Evolutionary conservation across 345 rosid species (phyloP), one percentile per base, ranked within the genome.

Genomic region (Camelina neglecta): DNA sequence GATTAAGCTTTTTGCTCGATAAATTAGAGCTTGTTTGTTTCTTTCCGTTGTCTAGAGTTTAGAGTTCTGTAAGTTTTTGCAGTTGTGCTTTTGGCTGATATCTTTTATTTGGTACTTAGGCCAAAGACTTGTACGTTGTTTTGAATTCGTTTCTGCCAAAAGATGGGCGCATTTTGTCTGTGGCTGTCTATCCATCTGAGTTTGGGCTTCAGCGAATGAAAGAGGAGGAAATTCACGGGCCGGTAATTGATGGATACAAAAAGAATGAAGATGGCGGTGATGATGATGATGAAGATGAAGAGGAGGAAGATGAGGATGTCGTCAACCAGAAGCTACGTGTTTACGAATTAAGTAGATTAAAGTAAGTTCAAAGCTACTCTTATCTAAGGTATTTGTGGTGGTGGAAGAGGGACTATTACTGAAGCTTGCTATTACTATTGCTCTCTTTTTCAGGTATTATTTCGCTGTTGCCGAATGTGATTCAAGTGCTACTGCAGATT

Each of bases 161-260:
- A 83, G 93, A 81, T 64, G 99, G 98, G 39, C 86, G 80, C 12
- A 82, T 90, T 72, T 36, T 84, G 75, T 90, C 94, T 0, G 94
- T 95, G 41, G 58, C 92, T 2, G 88, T 95, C 69, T 90, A 95
- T 83, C 99, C 99, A 16, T 82, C 98, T 6, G 99, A 95, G 45
- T 90, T 95, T 62, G 98, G 99, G 41, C 85, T 95, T 75, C 73
- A 89, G 77, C 85, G 89, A 2, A 95, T 95, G 97, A 85, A 88
- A 85, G 96, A 90, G 80, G 99, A 95, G 83, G 99, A 95, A 78
- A 73, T 88, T 72, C 91, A 76, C 59, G 99, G 98, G n/a, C 98
- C 99, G 11, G 87, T 84, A 33, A 89, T 92, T 65, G 89, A 88
- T 65, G 81, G 81, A 61, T 84, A 81, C 67, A 57, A 66, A n/a